phyloP scores from a whole-genome alignment of 768 basidiomycete genomes.

The Lenzites betulinus region DNA sequence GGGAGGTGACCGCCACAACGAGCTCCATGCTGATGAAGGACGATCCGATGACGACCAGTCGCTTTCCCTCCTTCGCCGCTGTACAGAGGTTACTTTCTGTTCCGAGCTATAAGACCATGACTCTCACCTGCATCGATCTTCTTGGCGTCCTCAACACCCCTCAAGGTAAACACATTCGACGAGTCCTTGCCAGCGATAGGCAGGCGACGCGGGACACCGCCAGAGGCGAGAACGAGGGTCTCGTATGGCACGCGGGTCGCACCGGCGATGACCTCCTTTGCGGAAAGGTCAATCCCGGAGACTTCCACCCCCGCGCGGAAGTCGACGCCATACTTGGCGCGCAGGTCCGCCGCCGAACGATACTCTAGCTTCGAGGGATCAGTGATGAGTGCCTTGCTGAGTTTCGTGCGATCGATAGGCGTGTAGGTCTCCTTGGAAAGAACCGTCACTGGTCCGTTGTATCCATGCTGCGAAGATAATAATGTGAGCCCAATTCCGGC shows the following conservation, averaged over 20 bases:
- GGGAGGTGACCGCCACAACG: slow-evolving; percentile 71
- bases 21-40: slow-evolving; percentile 94
- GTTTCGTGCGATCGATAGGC: slow-evolving; percentile 90
- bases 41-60: slow-evolving; percentile 80
- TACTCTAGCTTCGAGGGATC: slow-evolving; percentile 79
- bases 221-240: slow-evolving; percentile 77
- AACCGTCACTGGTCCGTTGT: slow-evolving; percentile 73
- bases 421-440: slow-evolving; percentile 77
- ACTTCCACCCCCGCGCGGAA: slow-evolving; percentile 69
- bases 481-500: not conserved
- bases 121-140: slow-evolving; percentile 65
- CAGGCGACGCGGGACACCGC: slow-evolving; percentile 70
- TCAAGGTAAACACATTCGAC: slow-evolving; percentile 75
- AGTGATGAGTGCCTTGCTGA: slow-evolving; percentile 83
- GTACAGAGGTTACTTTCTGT: not conserved
- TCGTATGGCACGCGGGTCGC: slow-evolving; percentile 64
- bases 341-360: slow-evolving; percentile 70
- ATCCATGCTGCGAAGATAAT: slow-evolving; percentile 61
- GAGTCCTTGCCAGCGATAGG: slow-evolving; percentile 76
- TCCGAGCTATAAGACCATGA: no score
- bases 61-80: slow-evolving; percentile 75
- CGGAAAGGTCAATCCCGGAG: slow-evolving; percentile 63
- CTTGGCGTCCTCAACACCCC: slow-evolving; percentile 70
- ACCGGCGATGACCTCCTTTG: slow-evolving; percentile 64
- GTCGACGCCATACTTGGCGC: slow-evolving; percentile 70